Evolutionary conservation across 495 filamentous ascomycete species (phyloP), one percentile per base, ranked within the genome.

Genomic region (Penicillium macrosclerotiorum): DNA sequence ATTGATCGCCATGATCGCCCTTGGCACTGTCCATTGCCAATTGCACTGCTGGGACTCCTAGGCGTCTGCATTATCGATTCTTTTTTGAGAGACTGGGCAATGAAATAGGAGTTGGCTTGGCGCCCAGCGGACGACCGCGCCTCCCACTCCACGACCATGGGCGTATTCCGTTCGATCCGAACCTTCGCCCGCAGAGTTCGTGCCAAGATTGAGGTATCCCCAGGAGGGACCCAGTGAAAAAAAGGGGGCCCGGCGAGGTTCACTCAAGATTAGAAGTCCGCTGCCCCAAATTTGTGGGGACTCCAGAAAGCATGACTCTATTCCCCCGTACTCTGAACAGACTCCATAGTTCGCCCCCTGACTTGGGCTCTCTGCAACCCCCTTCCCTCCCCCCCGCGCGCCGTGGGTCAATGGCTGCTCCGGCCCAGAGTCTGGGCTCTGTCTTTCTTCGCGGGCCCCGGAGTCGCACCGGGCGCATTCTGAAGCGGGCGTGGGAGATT

Each of bases 1-100:
- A 44, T 46, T n/a, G 57, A 60, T 60, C 57, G 40, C 37, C 55
- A 49, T 58, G 58, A 61, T 61, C 58, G 58, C 51, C 58, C 58
- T 61, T 61, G 58, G 58, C 58, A 23, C 40, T 24, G 35, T 32
- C 22, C 26, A 54, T 60, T 43, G 45, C 29, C 43, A 50, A 54
- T 57, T 23, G 39, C 25, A 41, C 37, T 14, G 31, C 8, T 29
- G 16, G 18, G 24, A n/a, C 20, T 18, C 43, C 8, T n/a, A 29
- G 36, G 17, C 42, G 27, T 25, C 29, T 25, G 18, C 14, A n/a
- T 30, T 19, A 5, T 25, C 30, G 37, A 16, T 38, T 31, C 30
- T 9, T 37, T 46, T 46, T 48, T 49, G 49, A 36, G 49, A 39
- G 9, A 13, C 26, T 33, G 41, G 8, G 22, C 22, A 27, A 44